Conservation (phyloP, 1,284 basidiomycete genomes). For the Trametes hirsuta region DNA sequence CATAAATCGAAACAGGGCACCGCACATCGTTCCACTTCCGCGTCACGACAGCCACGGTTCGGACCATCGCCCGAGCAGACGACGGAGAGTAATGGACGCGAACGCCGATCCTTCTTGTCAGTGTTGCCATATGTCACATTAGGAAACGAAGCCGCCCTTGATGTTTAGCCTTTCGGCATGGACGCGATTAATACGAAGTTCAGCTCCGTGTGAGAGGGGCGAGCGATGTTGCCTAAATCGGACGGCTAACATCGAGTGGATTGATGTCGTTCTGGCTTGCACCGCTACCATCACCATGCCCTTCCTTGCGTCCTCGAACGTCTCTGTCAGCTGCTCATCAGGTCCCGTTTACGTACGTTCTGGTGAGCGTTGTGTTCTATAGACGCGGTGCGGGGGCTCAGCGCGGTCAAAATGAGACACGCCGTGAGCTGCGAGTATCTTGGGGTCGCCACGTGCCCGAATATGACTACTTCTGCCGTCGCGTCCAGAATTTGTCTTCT, state of each 20-base stretch:
- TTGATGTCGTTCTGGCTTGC: neutral
- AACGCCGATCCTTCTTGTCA: slow-evolving; percentile 2
- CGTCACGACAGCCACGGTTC: neutral
- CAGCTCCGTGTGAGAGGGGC: slow-evolving; percentile 11
- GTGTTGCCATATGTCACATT: neutral
- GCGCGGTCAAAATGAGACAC: slow-evolving; percentile 17
- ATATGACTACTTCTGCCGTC: slow-evolving; percentile 24
- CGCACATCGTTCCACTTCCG: too few relatives aligned
- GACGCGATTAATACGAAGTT: slow-evolving; percentile 4
- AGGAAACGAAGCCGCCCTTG: neutral
- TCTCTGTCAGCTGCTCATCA: slow-evolving; percentile 1
- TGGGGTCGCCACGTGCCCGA: slow-evolving; percentile 23
- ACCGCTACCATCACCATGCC: slow-evolving; percentile 6
- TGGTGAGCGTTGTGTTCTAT: neutral
- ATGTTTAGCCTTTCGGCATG: slow-evolving; percentile 1
- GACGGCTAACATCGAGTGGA: neutral
- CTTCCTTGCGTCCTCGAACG: neutral
- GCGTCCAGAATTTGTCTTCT: slow-evolving; percentile 8
- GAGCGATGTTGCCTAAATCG: slow-evolving; percentile 7
- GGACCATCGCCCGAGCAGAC: neutral
- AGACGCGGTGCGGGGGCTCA: neutral
- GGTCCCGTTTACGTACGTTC: neutral
- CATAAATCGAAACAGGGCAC: too few relatives aligned
- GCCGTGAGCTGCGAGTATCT: slow-evolving; percentile 17
- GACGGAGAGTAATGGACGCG: slow-evolving; percentile 7